phyloP scores from a whole-genome alignment of 306 rosid genomes.

The Hippophae rhamnoides region DNA sequence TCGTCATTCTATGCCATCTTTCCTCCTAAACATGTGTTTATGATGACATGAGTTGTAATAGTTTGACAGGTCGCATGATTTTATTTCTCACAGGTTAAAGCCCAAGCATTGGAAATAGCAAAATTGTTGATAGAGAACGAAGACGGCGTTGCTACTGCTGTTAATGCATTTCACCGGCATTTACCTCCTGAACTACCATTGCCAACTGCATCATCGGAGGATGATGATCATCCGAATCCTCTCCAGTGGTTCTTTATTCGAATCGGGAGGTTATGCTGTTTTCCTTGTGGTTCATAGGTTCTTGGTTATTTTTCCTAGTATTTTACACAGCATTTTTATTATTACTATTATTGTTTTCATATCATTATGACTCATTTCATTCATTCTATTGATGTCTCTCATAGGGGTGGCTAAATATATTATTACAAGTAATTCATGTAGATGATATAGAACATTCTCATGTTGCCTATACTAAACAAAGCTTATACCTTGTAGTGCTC shows the following conservation, averaged over 20 bases:
- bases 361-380: slow-evolving; percentile 32
- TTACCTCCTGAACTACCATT: slow-evolving; percentile 68
- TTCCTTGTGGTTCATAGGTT: slow-evolving; percentile 52
- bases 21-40: too few relatives aligned
- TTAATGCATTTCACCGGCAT: slow-evolving; percentile 80
- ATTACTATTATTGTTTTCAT: slow-evolving; percentile 4
- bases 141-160: slow-evolving; percentile 92
- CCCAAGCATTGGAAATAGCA: slow-evolving; percentile 59
- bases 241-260: slow-evolving; percentile 53
- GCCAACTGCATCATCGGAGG: slow-evolving; percentile 40
- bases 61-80: neutral
- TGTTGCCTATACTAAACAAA: neutral
- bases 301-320: slow-evolving; percentile 13
- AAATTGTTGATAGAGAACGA: slow-evolving; percentile 61
- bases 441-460: neutral
- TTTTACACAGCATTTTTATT: slow-evolving; percentile 6
- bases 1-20: too few relatives aligned
- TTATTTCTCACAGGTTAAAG: slow-evolving; percentile 48
- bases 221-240: slow-evolving; percentile 36
- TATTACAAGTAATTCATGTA: neutral
- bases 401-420: slow-evolving; percentile 7
- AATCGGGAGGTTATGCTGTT: slow-evolving; percentile 54
- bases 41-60: too few relatives aligned
- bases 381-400: slow-evolving; percentile 35
- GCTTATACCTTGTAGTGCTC: too few relatives aligned